phyloP scores from a whole-genome alignment of 1,284 basidiomycete species.

The Cryptococcus amylolentus region DNA sequence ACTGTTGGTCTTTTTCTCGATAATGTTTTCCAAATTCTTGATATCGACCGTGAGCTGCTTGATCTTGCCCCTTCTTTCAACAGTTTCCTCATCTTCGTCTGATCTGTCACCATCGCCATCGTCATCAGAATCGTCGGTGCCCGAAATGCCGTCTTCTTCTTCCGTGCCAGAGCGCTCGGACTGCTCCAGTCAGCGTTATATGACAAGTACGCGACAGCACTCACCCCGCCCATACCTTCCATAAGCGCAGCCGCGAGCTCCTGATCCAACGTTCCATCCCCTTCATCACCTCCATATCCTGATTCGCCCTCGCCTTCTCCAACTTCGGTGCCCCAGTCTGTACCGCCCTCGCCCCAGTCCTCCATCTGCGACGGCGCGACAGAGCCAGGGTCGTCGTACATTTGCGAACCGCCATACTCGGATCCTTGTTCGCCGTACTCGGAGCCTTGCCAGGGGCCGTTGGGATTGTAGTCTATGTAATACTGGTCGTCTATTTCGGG shows the following conservation, averaged over 20 bases:
- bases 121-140: conserved; percentile 65
- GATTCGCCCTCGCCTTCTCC: conserved; percentile 48
- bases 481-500: conserved; percentile 39
- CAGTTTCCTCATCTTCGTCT: conserved; percentile 66
- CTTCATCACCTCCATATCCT: conserved; percentile 27
- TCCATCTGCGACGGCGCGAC: conserved; percentile 24
- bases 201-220: not conserved
- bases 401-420: conserved; percentile 56
- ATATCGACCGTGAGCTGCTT: conserved; percentile 85
- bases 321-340: conserved; percentile 45
- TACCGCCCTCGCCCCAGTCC: conserved; percentile 47
- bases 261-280: conserved; percentile 26
- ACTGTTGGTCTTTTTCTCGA: conserved; percentile 79
- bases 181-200: conserved; percentile 4
- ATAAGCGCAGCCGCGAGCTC: conserved; percentile 40
- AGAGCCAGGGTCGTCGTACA: conserved; percentile 58
- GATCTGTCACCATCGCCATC: conserved; percentile 57
- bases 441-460: conserved; percentile 18
- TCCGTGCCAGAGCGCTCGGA: conserved; percentile 27
- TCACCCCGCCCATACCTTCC: conserved; percentile 29
- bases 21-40: conserved; percentile 78
- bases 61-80: conserved; percentile 56
- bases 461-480: conserved; percentile 42
- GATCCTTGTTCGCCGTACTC: conserved; percentile 59
- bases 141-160: conserved; percentile 59